These are phyloP conservation scores for Backusella westeae DNA, from an alignment of 192 early-diverging fungal genomes.

Conservation along the genomic window DNA sequence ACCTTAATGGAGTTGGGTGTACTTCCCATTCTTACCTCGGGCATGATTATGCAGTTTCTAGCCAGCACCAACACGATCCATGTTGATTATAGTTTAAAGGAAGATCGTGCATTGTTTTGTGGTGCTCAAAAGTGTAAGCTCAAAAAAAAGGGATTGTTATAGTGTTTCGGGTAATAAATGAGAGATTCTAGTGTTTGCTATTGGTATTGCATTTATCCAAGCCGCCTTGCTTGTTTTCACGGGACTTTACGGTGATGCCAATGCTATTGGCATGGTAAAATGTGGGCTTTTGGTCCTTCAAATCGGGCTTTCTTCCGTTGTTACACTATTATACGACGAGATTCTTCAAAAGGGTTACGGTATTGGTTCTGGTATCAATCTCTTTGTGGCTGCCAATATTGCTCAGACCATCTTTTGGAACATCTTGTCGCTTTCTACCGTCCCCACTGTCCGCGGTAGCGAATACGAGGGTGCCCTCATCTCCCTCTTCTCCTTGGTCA, in stretches of 20 bases:
- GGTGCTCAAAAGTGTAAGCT: slow-evolving; percentile 93
- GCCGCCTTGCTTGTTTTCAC: slow-evolving; percentile 97
- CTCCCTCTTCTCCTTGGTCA: slow-evolving; percentile 90
- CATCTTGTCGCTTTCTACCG: slow-evolving; percentile 92
- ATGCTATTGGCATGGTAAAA: slow-evolving; percentile 92
- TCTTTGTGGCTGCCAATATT: slow-evolving; percentile 99
- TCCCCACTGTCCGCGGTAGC: slow-evolving; percentile 94
- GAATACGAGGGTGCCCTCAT: slow-evolving; percentile 99
- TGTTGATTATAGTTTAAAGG: slow-evolving; percentile 98
- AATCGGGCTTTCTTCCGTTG: slow-evolving; percentile 91
- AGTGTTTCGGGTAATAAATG: background rate
- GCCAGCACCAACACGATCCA: slow-evolving; percentile 97
- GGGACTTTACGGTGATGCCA: slow-evolving; percentile 95
- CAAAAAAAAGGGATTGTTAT: background rate
- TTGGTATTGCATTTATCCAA: slow-evolving; percentile 96
- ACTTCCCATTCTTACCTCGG: slow-evolving; percentile 97
- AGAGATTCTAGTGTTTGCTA: slow-evolving; percentile 74
- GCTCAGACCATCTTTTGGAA: slow-evolving; percentile 99
- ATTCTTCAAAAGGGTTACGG: slow-evolving; percentile 99
- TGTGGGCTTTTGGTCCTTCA: slow-evolving; percentile 94
- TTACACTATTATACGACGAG: slow-evolving; percentile 98
- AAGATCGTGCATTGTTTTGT: slow-evolving; percentile 97
- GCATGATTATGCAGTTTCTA: slow-evolving; percentile 99
- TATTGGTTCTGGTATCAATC: slow-evolving; percentile 96
- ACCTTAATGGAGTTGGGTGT: slow-evolving; percentile 99